Conservation (phyloP, 1,284 basidiomycete species). For the Fomitiporia mediterranea region DNA sequence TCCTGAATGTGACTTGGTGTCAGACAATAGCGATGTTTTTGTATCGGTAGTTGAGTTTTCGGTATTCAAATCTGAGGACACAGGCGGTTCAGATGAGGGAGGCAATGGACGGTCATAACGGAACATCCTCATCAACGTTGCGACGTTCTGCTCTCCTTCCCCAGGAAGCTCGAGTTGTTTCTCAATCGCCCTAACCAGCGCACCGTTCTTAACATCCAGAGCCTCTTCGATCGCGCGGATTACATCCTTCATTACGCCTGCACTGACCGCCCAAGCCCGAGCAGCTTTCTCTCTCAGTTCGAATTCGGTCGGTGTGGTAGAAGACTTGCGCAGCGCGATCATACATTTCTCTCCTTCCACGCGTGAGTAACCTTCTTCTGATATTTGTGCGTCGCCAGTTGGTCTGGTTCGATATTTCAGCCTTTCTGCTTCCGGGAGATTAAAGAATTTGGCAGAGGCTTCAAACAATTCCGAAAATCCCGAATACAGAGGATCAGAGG, state of each 20-base stretch:
- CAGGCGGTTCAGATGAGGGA: neutral
- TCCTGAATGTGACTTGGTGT: neutral
- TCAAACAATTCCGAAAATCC: constrained; percentile 23
- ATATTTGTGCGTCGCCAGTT: constrained; percentile 22
- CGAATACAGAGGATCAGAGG: constrained; percentile 19
- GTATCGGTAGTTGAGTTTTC: neutral
- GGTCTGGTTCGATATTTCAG: constrained; percentile 19
- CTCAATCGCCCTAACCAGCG: constrained; percentile 23
- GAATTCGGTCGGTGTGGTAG: constrained; percentile 18
- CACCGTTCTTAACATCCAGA: constrained; percentile 23
- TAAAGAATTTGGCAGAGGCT: constrained; percentile 27
- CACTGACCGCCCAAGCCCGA: constrained; percentile 27
- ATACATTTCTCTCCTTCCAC: constrained; percentile 31
- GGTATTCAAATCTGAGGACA: neutral
- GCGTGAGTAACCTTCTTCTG: constrained; percentile 30
- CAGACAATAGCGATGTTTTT: neutral
- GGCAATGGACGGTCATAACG: constrained; percentile 25
- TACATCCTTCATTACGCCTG: constrained; percentile 24
- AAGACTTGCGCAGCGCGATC: constrained; percentile 26
- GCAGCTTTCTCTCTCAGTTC: constrained; percentile 18
- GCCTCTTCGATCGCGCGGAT: constrained; percentile 25
- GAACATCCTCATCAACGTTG: constrained; percentile 30
- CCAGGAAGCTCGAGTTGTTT: constrained; percentile 24
- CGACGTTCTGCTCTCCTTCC: constrained; percentile 19
- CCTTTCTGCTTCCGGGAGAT: constrained; percentile 21